phyloP scores from a whole-genome alignment of 169 alveolate genomes.

The Theileria parva region DNA sequence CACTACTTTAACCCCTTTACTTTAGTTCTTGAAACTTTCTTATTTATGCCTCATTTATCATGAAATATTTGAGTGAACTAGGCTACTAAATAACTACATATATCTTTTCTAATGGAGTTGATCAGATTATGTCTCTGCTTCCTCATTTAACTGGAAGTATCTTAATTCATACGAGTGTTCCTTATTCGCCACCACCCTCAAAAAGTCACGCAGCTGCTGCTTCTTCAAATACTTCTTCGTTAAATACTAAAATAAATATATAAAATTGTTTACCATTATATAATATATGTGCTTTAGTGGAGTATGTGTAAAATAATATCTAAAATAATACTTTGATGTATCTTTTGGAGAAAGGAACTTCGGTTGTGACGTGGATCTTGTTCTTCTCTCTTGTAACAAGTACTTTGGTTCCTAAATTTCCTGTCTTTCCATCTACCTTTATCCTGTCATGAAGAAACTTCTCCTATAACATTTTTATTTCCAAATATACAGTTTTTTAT shows the following conservation, averaged over 20 bases:
- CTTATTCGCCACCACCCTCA: constrained; percentile 94
- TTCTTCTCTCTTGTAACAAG: constrained; percentile 87
- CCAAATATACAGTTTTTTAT: background rate
- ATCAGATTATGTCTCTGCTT: constrained; percentile 71
- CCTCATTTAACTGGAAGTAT: constrained; percentile 91
- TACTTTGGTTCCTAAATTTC: constrained; percentile 92
- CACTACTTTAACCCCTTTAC: background rate
- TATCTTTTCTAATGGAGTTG: background rate
- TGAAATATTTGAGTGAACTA: background rate
- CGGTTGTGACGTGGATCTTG: constrained; percentile 90
- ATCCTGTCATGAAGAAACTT: constrained; percentile 90
- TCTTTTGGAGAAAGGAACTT: constrained; percentile 96
- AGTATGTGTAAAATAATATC: background rate
- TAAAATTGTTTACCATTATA: background rate
- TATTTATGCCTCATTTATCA: background rate
- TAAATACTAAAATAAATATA: constrained; percentile 85
- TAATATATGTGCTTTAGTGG: background rate
- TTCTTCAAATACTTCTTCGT: constrained; percentile 97
- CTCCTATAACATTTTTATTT: constrained; percentile 74
- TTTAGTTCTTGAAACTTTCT: background rate
- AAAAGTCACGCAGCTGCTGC: constrained; percentile 95
- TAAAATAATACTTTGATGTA: constrained; percentile 84
- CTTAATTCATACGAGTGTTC: constrained; percentile 90
- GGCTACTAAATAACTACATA: too few species aligned
- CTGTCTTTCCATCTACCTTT: constrained; percentile 95